These are phyloP conservation scores for Elongisporangium prolatum DNA, from an alignment of 352 stramenopile species.

Conservation along the genomic window DNA sequence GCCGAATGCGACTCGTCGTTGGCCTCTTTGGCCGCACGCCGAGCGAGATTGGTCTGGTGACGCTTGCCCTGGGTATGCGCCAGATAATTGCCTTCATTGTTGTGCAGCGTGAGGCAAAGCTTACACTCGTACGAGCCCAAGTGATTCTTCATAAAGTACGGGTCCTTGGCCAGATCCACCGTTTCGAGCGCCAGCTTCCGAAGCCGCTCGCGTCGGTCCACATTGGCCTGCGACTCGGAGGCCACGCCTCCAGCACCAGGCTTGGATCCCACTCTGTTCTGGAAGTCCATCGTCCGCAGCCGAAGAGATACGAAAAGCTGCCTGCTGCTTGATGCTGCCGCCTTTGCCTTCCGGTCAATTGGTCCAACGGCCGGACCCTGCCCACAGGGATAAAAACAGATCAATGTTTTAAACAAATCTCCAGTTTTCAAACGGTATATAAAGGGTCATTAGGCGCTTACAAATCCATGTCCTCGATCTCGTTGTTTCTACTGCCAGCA, in stretches of 20 bases:
- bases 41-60: constrained; percentile 96
- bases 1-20: constrained; percentile 48
- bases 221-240: constrained; percentile 74
- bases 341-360: background rate
- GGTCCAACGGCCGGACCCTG: background rate
- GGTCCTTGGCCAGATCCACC: constrained; percentile 98
- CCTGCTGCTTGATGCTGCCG: too few species aligned
- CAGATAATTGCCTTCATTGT: constrained; percentile 99
- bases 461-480: constrained; percentile 16
- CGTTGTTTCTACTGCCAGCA: constrained; percentile 9
- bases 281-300: constrained; percentile 60
- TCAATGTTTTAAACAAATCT: background rate
- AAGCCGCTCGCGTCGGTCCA: constrained; percentile 95
- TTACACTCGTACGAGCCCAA: constrained; percentile 99
- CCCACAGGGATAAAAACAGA: background rate
- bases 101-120: constrained; percentile 98
- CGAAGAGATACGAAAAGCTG: background rate
- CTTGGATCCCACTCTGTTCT: constrained; percentile 84
- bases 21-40: constrained; percentile 85
- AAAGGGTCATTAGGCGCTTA: background rate
- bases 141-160: constrained; percentile 99
- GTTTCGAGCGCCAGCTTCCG: constrained; percentile 98
- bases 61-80: constrained; percentile 99
- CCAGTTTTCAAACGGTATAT: background rate
- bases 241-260: constrained; percentile 68